Conservation (phyloP, 2,329 filamentous ascomycete species). For the Emmonsiellopsis sp. region DNA sequence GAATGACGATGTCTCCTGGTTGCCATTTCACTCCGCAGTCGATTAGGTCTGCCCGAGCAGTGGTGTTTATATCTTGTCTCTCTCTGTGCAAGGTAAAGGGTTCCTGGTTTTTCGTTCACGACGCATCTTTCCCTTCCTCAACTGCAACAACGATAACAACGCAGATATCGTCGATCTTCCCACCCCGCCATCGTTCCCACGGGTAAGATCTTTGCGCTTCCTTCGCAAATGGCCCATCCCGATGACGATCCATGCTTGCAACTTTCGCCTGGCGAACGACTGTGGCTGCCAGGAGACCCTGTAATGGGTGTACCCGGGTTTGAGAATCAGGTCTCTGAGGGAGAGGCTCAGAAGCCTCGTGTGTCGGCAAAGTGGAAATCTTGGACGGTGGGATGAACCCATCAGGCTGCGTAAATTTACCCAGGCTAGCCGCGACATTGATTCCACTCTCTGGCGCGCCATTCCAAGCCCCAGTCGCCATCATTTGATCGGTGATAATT, state of each 20-base stretch:
- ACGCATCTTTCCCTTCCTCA: conserved; percentile 36
- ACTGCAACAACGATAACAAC: conserved; percentile 71
- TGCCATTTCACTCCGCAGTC: not conserved
- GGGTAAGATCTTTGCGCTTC: conserved; percentile 86
- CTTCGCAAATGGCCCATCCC: conserved; percentile 89
- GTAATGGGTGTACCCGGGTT: conserved; percentile 47
- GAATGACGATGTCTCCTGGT: no score
- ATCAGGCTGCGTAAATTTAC: conserved; percentile 42
- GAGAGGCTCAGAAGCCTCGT: conserved; percentile 6
- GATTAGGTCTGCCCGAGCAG: not conserved
- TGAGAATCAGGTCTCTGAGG: conserved; percentile 11
- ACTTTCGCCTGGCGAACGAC: conserved; percentile 75
- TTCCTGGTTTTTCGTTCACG: not conserved
- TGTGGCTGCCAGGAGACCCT: conserved; percentile 67
- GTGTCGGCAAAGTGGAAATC: conserved; percentile 9
- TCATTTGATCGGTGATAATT: conserved; percentile 70
- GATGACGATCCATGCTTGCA: conserved; percentile 69
- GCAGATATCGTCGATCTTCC: conserved; percentile 93
- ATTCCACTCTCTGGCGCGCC: conserved; percentile 51
- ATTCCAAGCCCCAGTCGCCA: conserved; percentile 63
- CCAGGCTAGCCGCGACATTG: conserved; percentile 52
- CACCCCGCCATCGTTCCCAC: conserved; percentile 75
- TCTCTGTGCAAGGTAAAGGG: not conserved
- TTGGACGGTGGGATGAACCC: conserved; percentile 22
- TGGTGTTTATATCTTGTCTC: not conserved